A percentile compares a stretch with the other conserved stretches of the same genome.
Conservation (phyloP, 2,329 filamentous ascomycete genomes). For the Fusarium veterinarium region DNA sequence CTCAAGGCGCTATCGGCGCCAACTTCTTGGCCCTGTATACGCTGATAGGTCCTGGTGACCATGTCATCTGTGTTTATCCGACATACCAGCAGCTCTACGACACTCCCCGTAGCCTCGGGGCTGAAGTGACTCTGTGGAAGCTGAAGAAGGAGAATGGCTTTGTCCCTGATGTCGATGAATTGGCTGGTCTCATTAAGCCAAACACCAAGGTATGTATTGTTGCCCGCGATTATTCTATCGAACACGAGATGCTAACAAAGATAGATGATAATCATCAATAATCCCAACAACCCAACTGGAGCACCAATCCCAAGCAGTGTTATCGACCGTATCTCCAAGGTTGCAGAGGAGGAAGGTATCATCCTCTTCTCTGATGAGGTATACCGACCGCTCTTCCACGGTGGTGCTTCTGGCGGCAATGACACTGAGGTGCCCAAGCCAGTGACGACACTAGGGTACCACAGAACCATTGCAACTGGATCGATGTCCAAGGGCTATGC, state of each 20-base stretch:
- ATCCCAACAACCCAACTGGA: constrained; percentile 87
- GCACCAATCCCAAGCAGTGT: constrained; percentile 71
- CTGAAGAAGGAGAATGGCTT: constrained; percentile 73
- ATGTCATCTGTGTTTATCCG: constrained; percentile 88
- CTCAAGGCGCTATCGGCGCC: constrained; percentile 82
- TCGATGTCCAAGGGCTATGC: constrained; percentile 90
- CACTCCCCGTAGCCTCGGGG: constrained; percentile 79
- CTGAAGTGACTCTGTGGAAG: constrained; percentile 82
- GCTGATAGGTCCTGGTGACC: constrained; percentile 77
- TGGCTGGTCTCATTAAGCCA: constrained; percentile 71
- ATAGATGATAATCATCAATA: constrained; percentile 67
- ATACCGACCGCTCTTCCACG: constrained; percentile 85
- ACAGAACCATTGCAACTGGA: constrained; percentile 76
- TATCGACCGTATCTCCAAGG: constrained; percentile 69
- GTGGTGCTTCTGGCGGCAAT: constrained; percentile 60
- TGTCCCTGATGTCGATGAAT: constrained; percentile 72
- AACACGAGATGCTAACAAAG: neutral
- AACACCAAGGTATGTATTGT: constrained; percentile 72
- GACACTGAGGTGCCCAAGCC: constrained; percentile 65
- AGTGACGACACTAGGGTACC: constrained; percentile 76
- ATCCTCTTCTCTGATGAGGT: constrained; percentile 83
- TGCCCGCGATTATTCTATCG: rapidly evolving
- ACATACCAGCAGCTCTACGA: constrained; percentile 88
- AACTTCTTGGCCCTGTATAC: constrained; percentile 83
- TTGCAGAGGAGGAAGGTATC: constrained; percentile 72